Conservation (phyloP, 2,329 filamentous ascomycete species). For the Canariomyces notabilis region DNA sequence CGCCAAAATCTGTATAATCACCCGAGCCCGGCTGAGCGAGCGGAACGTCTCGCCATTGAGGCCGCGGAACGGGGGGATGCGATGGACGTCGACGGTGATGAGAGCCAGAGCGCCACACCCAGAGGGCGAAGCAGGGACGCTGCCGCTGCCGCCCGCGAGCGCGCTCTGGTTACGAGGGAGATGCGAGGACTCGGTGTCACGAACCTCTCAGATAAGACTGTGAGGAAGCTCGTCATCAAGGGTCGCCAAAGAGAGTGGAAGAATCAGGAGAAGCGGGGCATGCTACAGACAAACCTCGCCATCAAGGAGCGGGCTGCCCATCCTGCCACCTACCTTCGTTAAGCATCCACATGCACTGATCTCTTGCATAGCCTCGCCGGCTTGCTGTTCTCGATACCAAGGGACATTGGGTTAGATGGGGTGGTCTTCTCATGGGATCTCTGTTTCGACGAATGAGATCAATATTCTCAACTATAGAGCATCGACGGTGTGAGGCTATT, state of each 20-base stretch:
- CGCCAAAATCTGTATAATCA: slow-evolving; percentile 87
- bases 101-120: not conserved
- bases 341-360: too few species aligned
- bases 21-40: slow-evolving; percentile 70
- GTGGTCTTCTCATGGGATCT: too few species aligned
- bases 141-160: slow-evolving; percentile 14
- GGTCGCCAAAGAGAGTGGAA: slow-evolving; percentile 22
- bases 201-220: slow-evolving; percentile 11
- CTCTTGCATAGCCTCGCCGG: too few species aligned
- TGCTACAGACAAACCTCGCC: slow-evolving; percentile 16
- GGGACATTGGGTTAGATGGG: too few species aligned
- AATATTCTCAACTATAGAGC: too few species aligned
- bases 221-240: slow-evolving; percentile 20
- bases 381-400: not conserved
- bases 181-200: slow-evolving; percentile 19
- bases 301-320: slow-evolving; percentile 26
- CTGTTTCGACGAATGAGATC: too few species aligned
- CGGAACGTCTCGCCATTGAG: slow-evolving; percentile 25
- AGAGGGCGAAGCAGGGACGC: slow-evolving; percentile 6
- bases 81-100: slow-evolving; percentile 24
- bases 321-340: slow-evolving; percentile 23
- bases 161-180: slow-evolving; percentile 19
- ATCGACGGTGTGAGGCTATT: too few species aligned
- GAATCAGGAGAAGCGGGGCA: slow-evolving; percentile 15
- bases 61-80: slow-evolving; percentile 20